Evolutionary conservation across 129 eudicot genomes (phyloP), one percentile per base, ranked within the genome.

Genomic region (Chrysanthemum seticuspe): DNA sequence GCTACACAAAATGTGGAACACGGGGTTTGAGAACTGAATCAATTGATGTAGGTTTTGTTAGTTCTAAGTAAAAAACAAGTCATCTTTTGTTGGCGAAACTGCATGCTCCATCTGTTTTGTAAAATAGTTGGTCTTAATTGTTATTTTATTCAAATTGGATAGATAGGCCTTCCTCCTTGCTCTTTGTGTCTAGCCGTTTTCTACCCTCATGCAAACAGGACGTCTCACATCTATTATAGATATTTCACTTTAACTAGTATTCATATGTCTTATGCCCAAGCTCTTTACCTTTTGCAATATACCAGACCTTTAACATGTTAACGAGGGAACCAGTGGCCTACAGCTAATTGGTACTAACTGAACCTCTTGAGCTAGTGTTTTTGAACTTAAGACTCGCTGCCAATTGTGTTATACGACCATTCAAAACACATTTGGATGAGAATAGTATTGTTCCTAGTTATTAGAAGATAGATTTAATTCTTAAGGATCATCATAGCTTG

Each of bases 21-120:
- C 4, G 48, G 29, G 16, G 44, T 62, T 62, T 10, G 67, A 67
- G 44, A 47, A 47, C 45, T 31, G 36, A 31, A 31, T 31, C 36
- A 31, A 31, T 5, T 49, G 59, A 67, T 67, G 72, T 13, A 50
- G 58, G 4, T 49, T 23, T 19, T 67, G 59, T 67, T 67, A 23
- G 23, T 67, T 13, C 67, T 62, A 23, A 29, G n/a, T 25, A 27
- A 15, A 11, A 59, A 23, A 21, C 21, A 59, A 23, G 1, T 15
- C 11, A 10, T 4, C 27, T 59, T 23, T 16, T 15, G 19, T 55
- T 6, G 23, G n/a, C 18, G 60, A 55, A 21, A 55, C 18, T 55
- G 60, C 60, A 55, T 55, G 34, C 34, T 29, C 34, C 4, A 6
- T 15, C n/a, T 55, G 25, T 55, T 54, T 54, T 5, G 59, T 19